Evolutionary conservation across 2,329 filamentous ascomycete species (phyloP).

Genomic region (Coccinonectria pachysandricola): DNA sequence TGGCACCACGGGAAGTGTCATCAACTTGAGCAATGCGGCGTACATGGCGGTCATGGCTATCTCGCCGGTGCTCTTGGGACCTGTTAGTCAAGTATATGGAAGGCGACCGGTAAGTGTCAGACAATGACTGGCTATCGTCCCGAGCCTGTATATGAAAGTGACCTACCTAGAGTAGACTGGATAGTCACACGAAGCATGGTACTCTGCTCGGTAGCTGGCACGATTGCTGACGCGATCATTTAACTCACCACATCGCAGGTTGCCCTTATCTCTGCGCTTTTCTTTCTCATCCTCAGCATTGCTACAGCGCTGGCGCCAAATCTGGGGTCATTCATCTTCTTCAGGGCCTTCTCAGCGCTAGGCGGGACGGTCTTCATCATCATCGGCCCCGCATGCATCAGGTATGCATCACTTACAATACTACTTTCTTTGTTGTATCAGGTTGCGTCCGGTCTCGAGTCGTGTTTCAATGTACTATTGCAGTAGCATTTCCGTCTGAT

Average conservation of each 20-base stretch:
- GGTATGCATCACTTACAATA: constrained; percentile 24
- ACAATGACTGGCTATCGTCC: no score
- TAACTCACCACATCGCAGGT: no score
- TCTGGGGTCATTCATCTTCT: constrained; percentile 60
- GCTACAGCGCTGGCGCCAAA: constrained; percentile 65
- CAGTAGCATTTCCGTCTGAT: no score
- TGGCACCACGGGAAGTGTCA: constrained; percentile 54
- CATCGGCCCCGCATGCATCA: constrained; percentile 59
- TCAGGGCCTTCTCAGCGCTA: constrained; percentile 64
- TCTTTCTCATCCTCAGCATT: constrained; percentile 61
- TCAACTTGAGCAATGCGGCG: constrained; percentile 66
- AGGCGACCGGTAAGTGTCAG: constrained; percentile 40
- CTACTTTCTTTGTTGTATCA: neutral
- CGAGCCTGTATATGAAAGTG: no score
- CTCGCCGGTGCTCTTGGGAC: constrained; percentile 61
- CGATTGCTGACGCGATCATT: neutral
- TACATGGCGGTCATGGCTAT: constrained; percentile 67
- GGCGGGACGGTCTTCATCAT: constrained; percentile 67
- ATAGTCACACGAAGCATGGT: no score
- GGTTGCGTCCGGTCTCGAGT: no score
- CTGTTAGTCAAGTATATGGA: constrained; percentile 56
- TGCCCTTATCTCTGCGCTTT: constrained; percentile 43
- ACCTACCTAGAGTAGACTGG: no score
- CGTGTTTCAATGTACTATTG: no score
- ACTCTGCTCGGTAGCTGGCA: neutral